phyloP scores from a whole-genome alignment of 2,329 filamentous ascomycete species.

The Hymenoscyphus salicellus region DNA sequence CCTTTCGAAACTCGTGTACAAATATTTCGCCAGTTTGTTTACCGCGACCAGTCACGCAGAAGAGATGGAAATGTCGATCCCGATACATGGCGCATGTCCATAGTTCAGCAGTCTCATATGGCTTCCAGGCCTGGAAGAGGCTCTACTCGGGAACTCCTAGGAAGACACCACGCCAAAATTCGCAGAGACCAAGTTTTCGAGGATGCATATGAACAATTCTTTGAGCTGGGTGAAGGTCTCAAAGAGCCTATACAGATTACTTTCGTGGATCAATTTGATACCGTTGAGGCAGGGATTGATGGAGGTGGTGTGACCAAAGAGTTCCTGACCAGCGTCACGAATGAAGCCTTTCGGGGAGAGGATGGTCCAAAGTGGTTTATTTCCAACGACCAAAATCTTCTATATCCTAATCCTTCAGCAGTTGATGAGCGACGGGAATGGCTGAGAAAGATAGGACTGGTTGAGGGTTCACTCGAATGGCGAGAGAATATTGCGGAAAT shows the following conservation, averaged over 20 bases:
- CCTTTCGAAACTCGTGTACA: constrained; percentile 88
- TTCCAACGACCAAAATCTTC: constrained; percentile 78
- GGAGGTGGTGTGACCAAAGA: constrained; percentile 97
- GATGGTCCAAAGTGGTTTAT: constrained; percentile 65
- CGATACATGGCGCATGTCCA: constrained; percentile 68
- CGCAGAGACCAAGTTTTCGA: constrained; percentile 75
- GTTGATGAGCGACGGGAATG: constrained; percentile 65
- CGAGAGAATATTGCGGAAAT: constrained; percentile 57
- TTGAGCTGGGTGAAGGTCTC: constrained; percentile 71
- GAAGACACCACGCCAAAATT: constrained; percentile 74
- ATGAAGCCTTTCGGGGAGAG: constrained; percentile 71
- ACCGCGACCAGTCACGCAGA: constrained; percentile 72
- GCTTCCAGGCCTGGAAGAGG: constrained; percentile 9
- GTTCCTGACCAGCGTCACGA: constrained; percentile 85
- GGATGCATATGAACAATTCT: constrained; percentile 83
- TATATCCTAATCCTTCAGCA: constrained; percentile 82
- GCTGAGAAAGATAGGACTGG: constrained; percentile 50
- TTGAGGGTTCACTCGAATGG: constrained; percentile 55
- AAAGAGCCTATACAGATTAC: constrained; percentile 97
- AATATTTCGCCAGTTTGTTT: constrained; percentile 91
- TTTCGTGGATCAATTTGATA: constrained; percentile 87
- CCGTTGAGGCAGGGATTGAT: constrained; percentile 88
- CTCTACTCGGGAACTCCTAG: constrained; percentile 39
- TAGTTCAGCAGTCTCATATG: constrained; percentile 44
- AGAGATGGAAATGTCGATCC: constrained; percentile 70